Conservation (phyloP, 495 filamentous ascomycete species). For the Trichoderma reesei region DNA sequence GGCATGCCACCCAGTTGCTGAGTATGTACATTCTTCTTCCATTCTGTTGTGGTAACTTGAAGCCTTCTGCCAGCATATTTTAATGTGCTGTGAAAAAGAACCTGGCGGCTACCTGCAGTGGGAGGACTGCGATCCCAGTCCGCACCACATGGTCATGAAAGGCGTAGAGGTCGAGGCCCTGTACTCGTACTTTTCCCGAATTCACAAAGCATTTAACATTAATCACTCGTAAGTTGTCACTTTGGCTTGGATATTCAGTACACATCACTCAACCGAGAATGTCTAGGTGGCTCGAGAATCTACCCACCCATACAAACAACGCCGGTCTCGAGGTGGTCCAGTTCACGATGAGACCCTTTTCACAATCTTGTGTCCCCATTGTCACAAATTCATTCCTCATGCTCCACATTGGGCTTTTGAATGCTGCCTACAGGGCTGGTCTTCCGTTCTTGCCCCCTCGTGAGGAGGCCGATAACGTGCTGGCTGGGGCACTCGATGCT, state of each 20-base stretch:
- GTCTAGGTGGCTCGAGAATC: not conserved
- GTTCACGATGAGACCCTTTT: not conserved
- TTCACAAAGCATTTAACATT: not conserved
- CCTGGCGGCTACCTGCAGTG: not conserved
- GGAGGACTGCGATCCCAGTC: not conserved
- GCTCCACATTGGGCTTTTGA: not conserved
- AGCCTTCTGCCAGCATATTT: not conserved
- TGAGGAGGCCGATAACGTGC: not conserved
- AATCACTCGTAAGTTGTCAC: not conserved
- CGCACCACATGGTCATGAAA: not conserved
- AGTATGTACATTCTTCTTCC: not conserved
- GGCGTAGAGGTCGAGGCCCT: not conserved
- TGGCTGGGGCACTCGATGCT: not conserved
- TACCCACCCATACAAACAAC: not conserved
- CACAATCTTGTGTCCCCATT: not conserved
- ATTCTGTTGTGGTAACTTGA: not conserved
- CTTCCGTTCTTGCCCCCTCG: not conserved
- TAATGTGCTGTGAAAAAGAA: not conserved
- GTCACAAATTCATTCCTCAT: not conserved
- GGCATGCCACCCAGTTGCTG: not conserved
- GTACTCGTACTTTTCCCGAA: not conserved
- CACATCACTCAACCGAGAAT: no score
- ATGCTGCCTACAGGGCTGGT: not conserved
- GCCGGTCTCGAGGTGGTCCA: not conserved
- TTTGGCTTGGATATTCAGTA: no score